Evolutionary conservation across 1,139 yeast species (phyloP).

Genomic region (Yamadazyma siamensis): DNA sequence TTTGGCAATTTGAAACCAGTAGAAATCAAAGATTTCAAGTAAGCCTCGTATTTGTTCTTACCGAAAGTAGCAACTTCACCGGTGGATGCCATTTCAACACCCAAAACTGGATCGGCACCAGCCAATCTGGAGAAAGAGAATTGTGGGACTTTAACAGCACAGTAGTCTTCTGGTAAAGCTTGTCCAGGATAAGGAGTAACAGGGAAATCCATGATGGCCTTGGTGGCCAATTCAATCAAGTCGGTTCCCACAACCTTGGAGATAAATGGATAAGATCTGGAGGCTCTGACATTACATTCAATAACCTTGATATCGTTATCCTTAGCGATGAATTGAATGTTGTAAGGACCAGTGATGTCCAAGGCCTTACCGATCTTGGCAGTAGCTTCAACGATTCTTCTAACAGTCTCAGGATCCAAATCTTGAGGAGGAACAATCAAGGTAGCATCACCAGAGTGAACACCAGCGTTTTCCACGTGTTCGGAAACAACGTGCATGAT

Average conservation of each 20-base stretch:
- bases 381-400: constrained; percentile 89
- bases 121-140: constrained; percentile 96
- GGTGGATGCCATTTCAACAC: constrained; percentile 99
- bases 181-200: constrained; percentile 86
- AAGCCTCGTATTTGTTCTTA: constrained; percentile 93
- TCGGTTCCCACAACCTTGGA: constrained; percentile 97
- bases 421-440: constrained; percentile 97
- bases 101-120: constrained; percentile 97
- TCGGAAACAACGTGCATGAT: constrained; percentile 98
- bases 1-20: constrained; percentile 95
- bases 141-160: constrained; percentile 97
- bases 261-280: constrained; percentile 97
- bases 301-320: constrained; percentile 91
- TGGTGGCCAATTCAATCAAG: constrained; percentile 95
- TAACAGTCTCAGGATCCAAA: constrained; percentile 86
- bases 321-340: constrained; percentile 93
- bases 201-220: constrained; percentile 90
- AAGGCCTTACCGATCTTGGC: constrained; percentile 95
- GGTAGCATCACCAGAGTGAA: constrained; percentile 99
- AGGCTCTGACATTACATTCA: constrained; percentile 98
- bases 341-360: constrained; percentile 97
- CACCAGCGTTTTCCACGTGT: constrained; percentile 99
- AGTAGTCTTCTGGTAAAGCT: constrained; percentile 86
- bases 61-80: constrained; percentile 99
- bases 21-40: constrained; percentile 87